These are phyloP conservation scores for Blepharisma undulans DNA, from an alignment of 169 alveolate genomes.

Conservation along the genomic window DNA sequence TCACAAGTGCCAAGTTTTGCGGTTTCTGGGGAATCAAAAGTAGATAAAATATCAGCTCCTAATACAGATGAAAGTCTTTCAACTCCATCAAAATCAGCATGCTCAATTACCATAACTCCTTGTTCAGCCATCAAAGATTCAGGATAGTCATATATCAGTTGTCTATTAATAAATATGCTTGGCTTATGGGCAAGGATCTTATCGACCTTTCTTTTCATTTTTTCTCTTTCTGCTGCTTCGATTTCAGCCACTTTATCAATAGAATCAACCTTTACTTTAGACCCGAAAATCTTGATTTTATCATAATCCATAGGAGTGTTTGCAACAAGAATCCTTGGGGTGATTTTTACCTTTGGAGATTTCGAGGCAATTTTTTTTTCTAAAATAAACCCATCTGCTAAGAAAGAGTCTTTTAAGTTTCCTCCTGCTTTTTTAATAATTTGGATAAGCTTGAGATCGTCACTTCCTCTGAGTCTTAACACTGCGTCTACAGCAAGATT, in stretches of 20 bases:
- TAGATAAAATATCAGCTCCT: slow-evolving; percentile 97
- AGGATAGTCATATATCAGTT: slow-evolving; percentile 98
- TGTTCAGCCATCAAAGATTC: slow-evolving; percentile 95
- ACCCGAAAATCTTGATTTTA: slow-evolving; percentile 99
- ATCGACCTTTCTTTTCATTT: slow-evolving; percentile 97
- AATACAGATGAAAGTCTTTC: slow-evolving; percentile 99
- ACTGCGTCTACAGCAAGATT: slow-evolving; percentile 97
- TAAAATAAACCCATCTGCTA: slow-evolving; percentile 98
- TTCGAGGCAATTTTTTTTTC: slow-evolving; percentile 97
- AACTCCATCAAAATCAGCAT: slow-evolving; percentile 98
- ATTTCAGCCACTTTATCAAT: slow-evolving; percentile 97
- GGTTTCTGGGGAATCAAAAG: slow-evolving; percentile 97
- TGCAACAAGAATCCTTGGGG: slow-evolving; percentile 93
- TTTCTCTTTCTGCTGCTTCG: slow-evolving; percentile 97
- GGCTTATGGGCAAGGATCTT: slow-evolving; percentile 95
- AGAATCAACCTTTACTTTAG: slow-evolving; percentile 96
- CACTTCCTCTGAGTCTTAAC: slow-evolving; percentile 90
- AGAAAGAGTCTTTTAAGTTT: slow-evolving; percentile 93
- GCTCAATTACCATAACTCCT: slow-evolving; percentile 98
- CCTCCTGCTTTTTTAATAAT: slow-evolving; percentile 98
- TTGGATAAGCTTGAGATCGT: slow-evolving; percentile 90
- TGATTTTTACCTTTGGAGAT: slow-evolving; percentile 90
- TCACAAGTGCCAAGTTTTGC: slow-evolving; percentile 90
- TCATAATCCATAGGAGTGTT: slow-evolving; percentile 99
- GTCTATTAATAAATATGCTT: slow-evolving; percentile 98